Conservation (phyloP, 306 rosid genomes). For the Inga oerstediana region DNA sequence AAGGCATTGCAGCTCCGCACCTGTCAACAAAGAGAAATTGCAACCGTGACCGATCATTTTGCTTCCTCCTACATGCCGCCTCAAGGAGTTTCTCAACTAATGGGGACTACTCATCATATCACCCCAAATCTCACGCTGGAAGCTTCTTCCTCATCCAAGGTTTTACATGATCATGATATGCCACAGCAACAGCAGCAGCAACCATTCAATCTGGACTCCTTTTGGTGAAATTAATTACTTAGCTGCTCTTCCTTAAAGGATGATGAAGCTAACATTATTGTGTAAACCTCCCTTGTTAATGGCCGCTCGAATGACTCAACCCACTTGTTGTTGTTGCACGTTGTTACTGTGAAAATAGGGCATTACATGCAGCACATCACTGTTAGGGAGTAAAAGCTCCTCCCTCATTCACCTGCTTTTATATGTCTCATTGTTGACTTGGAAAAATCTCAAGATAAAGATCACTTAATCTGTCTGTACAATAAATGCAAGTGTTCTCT, state of each 20-base stretch:
- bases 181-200: conserved; percentile 61
- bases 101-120: conserved; percentile 44
- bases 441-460: not conserved
- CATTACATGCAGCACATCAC: not conserved
- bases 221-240: conserved; percentile 57
- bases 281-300: conserved; percentile 20
- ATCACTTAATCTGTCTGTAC: not conserved
- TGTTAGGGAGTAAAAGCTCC: conserved; percentile 16
- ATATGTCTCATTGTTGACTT: not conserved
- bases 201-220: conserved; percentile 94
- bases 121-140: conserved; percentile 42
- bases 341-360: conserved; percentile 1
- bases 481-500: conserved; percentile 9
- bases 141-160: conserved; percentile 62
- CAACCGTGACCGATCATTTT: conserved; percentile 27
- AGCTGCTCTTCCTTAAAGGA: not conserved
- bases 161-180: conserved; percentile 48
- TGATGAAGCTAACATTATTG: conserved; percentile 1
- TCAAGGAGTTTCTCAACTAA: conserved; percentile 48
- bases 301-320: conserved; percentile 1
- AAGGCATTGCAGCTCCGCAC: conserved; percentile 75
- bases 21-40: conserved; percentile 45
- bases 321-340: conserved; percentile 1
- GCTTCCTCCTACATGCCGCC: conserved; percentile 40
- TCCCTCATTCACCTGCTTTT: not conserved